A percentile compares a stretch with the other conserved stretches of the same genome.
Conservation (phyloP, 1,284 basidiomycete species). For the Neonothopanus nambi region DNA sequence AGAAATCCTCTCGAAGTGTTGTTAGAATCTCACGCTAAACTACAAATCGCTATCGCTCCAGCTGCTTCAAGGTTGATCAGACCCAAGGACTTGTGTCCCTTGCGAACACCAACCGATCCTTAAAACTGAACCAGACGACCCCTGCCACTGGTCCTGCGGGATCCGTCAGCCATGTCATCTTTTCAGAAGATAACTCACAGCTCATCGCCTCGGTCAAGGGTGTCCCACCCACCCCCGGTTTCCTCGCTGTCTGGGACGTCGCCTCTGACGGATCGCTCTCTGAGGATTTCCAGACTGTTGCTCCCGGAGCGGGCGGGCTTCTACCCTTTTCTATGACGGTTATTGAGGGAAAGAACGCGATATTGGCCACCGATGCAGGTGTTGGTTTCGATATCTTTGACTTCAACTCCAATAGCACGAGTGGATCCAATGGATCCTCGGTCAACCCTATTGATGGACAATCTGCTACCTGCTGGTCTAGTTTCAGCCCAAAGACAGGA, state of each 20-base stretch:
- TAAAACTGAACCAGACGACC: constrained; percentile 48
- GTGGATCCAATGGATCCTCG: constrained; percentile 25
- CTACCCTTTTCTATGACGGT: constrained; percentile 50
- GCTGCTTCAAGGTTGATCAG: constrained; percentile 45
- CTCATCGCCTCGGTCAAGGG: constrained; percentile 51
- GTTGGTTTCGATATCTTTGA: constrained; percentile 49
- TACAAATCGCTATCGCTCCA: constrained; percentile 16
- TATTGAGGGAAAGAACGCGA: constrained; percentile 46
- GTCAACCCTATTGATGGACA: constrained; percentile 41
- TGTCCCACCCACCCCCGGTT: constrained; percentile 43
- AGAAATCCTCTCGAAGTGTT: constrained; percentile 7
- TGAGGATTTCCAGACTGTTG: constrained; percentile 36
- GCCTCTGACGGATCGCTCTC: constrained; percentile 42
- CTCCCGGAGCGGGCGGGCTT: constrained; percentile 37
- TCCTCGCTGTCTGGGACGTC: constrained; percentile 49
- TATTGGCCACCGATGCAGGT: constrained; percentile 47
- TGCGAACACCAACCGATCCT: constrained; percentile 39
- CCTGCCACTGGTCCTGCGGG: constrained; percentile 41
- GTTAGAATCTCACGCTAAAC: neutral
- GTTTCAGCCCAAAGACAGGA: constrained; percentile 44
- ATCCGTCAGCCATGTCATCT: constrained; percentile 43
- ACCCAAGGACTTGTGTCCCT: constrained; percentile 39
- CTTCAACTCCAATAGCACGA: constrained; percentile 24
- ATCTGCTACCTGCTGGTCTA: constrained; percentile 50
- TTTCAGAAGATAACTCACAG: constrained; percentile 42